Conservation (phyloP, 768 basidiomycete species). For the Trametopsis cervina region DNA sequence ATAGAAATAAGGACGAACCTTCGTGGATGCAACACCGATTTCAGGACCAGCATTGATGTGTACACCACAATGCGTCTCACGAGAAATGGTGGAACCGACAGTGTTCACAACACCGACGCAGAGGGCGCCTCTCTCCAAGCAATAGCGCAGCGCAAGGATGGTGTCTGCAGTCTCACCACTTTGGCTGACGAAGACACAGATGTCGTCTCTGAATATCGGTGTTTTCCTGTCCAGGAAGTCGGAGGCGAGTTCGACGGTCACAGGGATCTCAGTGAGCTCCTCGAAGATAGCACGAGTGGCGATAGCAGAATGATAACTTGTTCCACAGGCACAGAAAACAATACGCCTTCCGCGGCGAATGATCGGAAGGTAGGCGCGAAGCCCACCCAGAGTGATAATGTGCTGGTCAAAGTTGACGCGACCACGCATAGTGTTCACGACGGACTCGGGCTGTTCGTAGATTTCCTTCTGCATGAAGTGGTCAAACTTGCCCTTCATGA, state of each 20-base stretch:
- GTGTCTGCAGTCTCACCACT: slow-evolving; percentile 99
- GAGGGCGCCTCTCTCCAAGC: slow-evolving; percentile 92
- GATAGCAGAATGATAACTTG: slow-evolving; percentile 94
- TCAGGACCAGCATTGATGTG: slow-evolving; percentile 99
- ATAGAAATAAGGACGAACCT: slow-evolving; percentile 37
- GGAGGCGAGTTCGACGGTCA: slow-evolving; percentile 92
- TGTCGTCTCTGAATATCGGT: slow-evolving; percentile 98
- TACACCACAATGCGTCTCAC: slow-evolving; percentile 98
- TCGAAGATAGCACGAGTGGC: slow-evolving; percentile 98
- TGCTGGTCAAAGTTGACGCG: slow-evolving; percentile 97
- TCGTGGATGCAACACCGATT: slow-evolving; percentile 98
- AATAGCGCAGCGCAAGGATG: slow-evolving; percentile 93
- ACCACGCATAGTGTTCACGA: slow-evolving; percentile 99
- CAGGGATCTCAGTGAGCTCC: slow-evolving; percentile 97
- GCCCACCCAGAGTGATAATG: slow-evolving; percentile 88
- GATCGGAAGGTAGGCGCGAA: slow-evolving; percentile 91
- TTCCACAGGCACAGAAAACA: slow-evolving; percentile 97
- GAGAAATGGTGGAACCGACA: slow-evolving; percentile 95
- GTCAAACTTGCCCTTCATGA: slow-evolving; percentile 99
- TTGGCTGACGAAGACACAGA: slow-evolving; percentile 94
- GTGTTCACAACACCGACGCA: slow-evolving; percentile 98
- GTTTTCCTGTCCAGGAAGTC: slow-evolving; percentile 99
- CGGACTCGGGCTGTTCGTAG: slow-evolving; percentile 97
- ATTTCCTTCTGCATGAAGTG: slow-evolving; percentile 99
- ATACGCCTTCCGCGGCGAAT: slow-evolving; percentile 93